A percentile compares a stretch with the other conserved stretches of the same genome.
Evolutionary conservation across 2,329 filamentous ascomycete genomes (phyloP).

Genomic region (Zasmidium citrigriseum): DNA sequence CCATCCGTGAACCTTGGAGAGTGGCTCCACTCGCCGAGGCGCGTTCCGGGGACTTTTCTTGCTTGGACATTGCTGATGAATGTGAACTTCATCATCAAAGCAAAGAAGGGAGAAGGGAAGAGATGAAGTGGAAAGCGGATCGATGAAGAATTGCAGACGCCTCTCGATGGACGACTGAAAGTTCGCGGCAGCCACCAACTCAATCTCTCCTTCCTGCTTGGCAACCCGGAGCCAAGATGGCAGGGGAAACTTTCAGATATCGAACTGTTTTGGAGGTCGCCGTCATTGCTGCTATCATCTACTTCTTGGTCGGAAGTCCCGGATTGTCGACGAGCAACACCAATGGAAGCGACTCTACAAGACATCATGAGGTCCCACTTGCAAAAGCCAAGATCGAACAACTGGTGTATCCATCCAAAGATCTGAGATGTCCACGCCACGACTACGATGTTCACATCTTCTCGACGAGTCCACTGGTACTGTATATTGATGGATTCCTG

Average conservation of each 20-base stretch:
- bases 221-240: constrained; percentile 1
- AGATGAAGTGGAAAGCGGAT: neutral
- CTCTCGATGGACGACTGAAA: neutral
- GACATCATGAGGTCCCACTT: constrained; percentile 13
- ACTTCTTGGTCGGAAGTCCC: constrained; percentile 34
- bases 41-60: too few relatives aligned
- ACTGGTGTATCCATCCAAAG: constrained; percentile 43
- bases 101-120: too few relatives aligned
- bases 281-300: constrained; percentile 33
- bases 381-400: constrained; percentile 36
- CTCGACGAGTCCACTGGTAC: constrained; percentile 55
- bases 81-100: too few relatives aligned
- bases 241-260: constrained; percentile 22
- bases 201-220: neutral
- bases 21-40: too few relatives aligned
- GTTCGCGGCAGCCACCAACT: neutral
- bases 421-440: constrained; percentile 42
- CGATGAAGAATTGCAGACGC: too few relatives aligned
- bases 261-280: constrained; percentile 35
- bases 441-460: constrained; percentile 51
- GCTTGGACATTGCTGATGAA: too few relatives aligned
- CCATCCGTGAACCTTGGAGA: too few relatives aligned
- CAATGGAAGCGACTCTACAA: neutral
- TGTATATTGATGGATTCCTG: constrained; percentile 51
- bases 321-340: constrained; percentile 18